Evolutionary conservation across 2,329 filamentous ascomycete species (phyloP).

Genomic region (Xylariales sp.): DNA sequence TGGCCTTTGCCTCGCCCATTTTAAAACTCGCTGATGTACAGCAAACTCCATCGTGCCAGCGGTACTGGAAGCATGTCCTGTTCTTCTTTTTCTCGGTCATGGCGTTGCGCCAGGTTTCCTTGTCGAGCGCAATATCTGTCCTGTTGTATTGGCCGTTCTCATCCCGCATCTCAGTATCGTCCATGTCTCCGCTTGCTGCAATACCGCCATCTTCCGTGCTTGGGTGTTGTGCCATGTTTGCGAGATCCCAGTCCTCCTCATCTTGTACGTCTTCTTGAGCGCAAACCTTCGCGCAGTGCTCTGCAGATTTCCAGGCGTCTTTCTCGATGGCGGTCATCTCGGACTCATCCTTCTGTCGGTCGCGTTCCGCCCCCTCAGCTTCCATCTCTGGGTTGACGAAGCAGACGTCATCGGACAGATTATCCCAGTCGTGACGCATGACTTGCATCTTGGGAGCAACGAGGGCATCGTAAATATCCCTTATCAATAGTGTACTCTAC

Average conservation of each 20-base stretch:
- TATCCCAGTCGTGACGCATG: slow-evolving; percentile 46
- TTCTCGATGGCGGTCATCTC: slow-evolving; percentile 38
- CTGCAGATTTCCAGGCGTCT: slow-evolving; percentile 37
- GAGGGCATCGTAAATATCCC: slow-evolving; percentile 45
- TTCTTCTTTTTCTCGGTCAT: slow-evolving; percentile 26
- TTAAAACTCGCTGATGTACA: slow-evolving; percentile 39
- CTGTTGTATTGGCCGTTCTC: slow-evolving; percentile 19
- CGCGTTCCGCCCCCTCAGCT: slow-evolving; percentile 28
- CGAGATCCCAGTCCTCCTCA: slow-evolving; percentile 24
- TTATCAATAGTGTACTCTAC: slow-evolving; percentile 39
- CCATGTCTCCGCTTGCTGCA: slow-evolving; percentile 17
- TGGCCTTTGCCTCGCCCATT: slow-evolving; percentile 33
- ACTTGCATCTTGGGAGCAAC: slow-evolving; percentile 38
- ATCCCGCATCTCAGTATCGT: slow-evolving; percentile 20
- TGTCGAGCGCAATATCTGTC: slow-evolving; percentile 13
- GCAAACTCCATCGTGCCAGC: slow-evolving; percentile 38
- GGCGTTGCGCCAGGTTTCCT: slow-evolving; percentile 15
- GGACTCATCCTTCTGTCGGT: slow-evolving; percentile 31
- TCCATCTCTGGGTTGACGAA: slow-evolving; percentile 35
- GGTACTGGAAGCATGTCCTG: slow-evolving; percentile 40
- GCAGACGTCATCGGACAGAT: slow-evolving; percentile 43
- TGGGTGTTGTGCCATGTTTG: slow-evolving; percentile 14
- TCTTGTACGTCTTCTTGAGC: slow-evolving; percentile 32
- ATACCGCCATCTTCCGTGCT: slow-evolving; percentile 21
- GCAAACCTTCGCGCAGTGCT: slow-evolving; percentile 47